Percentiles rank a stretch among this genome's conserved stretches.
These are phyloP conservation scores for Lophiostoma macrostomum DNA, from an alignment of 495 filamentous ascomycete species.

Conservation along the genomic window DNA sequence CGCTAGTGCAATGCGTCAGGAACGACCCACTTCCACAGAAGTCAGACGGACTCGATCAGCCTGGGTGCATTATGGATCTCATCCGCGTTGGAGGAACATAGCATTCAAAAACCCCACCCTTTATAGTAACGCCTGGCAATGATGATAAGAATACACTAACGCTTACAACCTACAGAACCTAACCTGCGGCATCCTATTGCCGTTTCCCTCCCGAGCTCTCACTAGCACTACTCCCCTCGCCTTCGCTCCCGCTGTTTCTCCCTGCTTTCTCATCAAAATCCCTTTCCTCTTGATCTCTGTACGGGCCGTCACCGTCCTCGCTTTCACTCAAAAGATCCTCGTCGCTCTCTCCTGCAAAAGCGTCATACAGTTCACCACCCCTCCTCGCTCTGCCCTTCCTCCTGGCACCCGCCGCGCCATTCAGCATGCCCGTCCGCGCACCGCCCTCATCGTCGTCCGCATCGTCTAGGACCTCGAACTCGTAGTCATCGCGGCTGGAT, in stretches of 20 bases:
- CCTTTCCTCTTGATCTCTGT: slow-evolving; percentile 25
- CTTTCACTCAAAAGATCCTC: slow-evolving; percentile 51
- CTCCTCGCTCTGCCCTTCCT: slow-evolving; percentile 47
- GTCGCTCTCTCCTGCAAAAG: slow-evolving; percentile 80
- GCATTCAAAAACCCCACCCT: slow-evolving; percentile 13
- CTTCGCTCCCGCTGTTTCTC: slow-evolving; percentile 15
- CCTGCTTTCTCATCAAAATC: slow-evolving; percentile 23
- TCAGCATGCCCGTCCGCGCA: slow-evolving; percentile 26
- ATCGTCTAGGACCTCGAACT: slow-evolving; percentile 88
- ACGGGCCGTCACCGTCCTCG: slow-evolving; percentile 19
- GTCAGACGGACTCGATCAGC: too few species aligned
- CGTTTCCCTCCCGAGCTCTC: slow-evolving; percentile 9
- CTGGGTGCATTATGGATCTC: too few species aligned
- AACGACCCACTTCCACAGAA: too few species aligned
- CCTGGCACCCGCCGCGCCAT: slow-evolving; percentile 37
- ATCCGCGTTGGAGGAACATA: background rate
- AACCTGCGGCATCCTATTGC: background rate
- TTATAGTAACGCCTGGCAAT: slow-evolving; percentile 17
- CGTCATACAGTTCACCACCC: slow-evolving; percentile 87
- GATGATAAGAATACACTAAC: slow-evolving; percentile 13
- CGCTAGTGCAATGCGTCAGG: background rate
- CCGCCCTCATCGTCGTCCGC: slow-evolving; percentile 67
- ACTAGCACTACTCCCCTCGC: slow-evolving; percentile 16
- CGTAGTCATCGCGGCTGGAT: slow-evolving; percentile 79
- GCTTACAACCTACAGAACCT: background rate